phyloP scores from a whole-genome alignment of 352 stramenopile species.

The Phytophthora constricta region DNA sequence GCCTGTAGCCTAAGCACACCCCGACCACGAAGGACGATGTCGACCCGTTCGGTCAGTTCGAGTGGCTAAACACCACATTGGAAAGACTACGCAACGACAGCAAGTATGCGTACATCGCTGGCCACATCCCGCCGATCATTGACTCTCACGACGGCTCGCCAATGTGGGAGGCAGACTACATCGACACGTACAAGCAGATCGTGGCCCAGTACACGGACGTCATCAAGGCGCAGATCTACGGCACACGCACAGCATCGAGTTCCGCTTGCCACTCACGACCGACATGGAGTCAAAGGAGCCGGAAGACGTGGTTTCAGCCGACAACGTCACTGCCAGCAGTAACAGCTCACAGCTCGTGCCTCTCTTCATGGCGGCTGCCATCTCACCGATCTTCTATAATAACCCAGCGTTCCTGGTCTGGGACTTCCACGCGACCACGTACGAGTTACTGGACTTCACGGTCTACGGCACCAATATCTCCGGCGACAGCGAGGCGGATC shows the following conservation, averaged over 20 bases:
- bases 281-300: slow-evolving; percentile 20
- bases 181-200: slow-evolving; percentile 79
- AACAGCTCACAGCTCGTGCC: slow-evolving; percentile 52
- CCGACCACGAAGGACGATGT: slow-evolving; percentile 64
- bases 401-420: slow-evolving; percentile 89
- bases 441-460: slow-evolving; percentile 72
- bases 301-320: slow-evolving; percentile 15
- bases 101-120: slow-evolving; percentile 82
- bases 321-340: slow-evolving; percentile 3
- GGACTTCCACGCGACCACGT: slow-evolving; percentile 64
- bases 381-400: slow-evolving; percentile 87
- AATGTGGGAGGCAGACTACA: slow-evolving; percentile 89
- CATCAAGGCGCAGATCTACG: slow-evolving; percentile 90
- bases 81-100: slow-evolving; percentile 35
- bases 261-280: slow-evolving; percentile 59
- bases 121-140: slow-evolving; percentile 92
- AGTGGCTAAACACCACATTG: slow-evolving; percentile 83
- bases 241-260: slow-evolving; percentile 93
- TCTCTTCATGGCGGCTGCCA: slow-evolving; percentile 71
- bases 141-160: slow-evolving; percentile 86
- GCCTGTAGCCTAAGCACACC: slow-evolving; percentile 59
- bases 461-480: slow-evolving; percentile 75
- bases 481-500: slow-evolving; percentile 17
- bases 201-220: slow-evolving; percentile 64
- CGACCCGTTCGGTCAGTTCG: slow-evolving; percentile 91